These are phyloP conservation scores for Dimocarpus longan DNA, from an alignment of 345 rosid genomes.

Conservation along the genomic window DNA sequence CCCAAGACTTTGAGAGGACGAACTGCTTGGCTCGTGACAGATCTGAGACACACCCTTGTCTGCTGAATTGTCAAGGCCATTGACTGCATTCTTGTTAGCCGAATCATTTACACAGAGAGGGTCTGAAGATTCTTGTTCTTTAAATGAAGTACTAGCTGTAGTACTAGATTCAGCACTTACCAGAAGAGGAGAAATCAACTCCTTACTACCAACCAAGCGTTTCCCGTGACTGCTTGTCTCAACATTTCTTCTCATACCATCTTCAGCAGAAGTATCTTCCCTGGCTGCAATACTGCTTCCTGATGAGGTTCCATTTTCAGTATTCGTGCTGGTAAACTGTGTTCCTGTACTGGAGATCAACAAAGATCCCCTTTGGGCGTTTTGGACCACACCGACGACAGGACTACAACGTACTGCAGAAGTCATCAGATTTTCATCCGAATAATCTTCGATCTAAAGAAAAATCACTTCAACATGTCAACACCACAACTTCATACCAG, in stretches of 20 bases:
- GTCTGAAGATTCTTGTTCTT: constrained; percentile 52
- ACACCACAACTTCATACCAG: constrained; percentile 9
- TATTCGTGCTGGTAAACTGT: constrained; percentile 26
- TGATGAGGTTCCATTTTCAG: constrained; percentile 40
- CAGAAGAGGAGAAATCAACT: constrained; percentile 42
- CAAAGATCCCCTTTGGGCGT: constrained; percentile 31
- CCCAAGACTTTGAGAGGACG: constrained; percentile 32
- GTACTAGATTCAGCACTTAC: constrained; percentile 44
- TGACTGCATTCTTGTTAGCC: constrained; percentile 53
- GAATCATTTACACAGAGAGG: constrained; percentile 40
- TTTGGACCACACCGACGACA: constrained; percentile 25
- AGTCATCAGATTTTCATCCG: constrained; percentile 32
- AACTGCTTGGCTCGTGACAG: constrained; percentile 37
- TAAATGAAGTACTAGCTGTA: constrained; percentile 47
- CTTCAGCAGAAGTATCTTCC: constrained; percentile 31
- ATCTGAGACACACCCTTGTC: constrained; percentile 37
- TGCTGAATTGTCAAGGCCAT: constrained; percentile 47
- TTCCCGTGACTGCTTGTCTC: constrained; percentile 32
- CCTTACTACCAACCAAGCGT: constrained; percentile 41
- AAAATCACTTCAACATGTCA: constrained; percentile 19
- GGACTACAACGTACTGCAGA: constrained; percentile 36
- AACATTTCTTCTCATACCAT: constrained; percentile 27
- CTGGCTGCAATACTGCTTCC: constrained; percentile 25
- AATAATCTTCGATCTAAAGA: constrained; percentile 49
- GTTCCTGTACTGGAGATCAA: constrained; percentile 27